These are phyloP conservation scores for Nectriaceae sp. DNA, from an alignment of 2,329 filamentous ascomycete species.

Conservation along the genomic window DNA sequence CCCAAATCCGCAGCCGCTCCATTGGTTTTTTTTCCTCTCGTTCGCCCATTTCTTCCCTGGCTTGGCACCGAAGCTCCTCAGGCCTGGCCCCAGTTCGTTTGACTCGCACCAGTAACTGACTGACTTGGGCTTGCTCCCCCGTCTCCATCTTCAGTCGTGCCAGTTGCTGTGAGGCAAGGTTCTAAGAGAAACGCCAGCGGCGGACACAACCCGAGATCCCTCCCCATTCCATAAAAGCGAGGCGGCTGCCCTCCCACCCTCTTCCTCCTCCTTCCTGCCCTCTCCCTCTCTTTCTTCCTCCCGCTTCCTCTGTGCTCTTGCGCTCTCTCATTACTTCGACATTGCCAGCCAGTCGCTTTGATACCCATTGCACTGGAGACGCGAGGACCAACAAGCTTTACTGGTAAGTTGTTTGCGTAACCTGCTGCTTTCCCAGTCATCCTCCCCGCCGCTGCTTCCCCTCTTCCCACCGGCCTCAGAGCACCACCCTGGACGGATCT, in stretches of 20 bases:
- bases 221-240: conserved; percentile 27
- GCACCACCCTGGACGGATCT: background rate
- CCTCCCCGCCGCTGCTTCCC: conserved; percentile 1
- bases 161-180: too few species aligned
- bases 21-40: conserved; percentile 22
- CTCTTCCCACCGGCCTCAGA: background rate
- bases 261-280: conserved; percentile 14
- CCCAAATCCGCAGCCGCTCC: conserved; percentile 26
- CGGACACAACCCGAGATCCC: conserved; percentile 16
- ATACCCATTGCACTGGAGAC: conserved; percentile 24
- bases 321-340: conserved; percentile 20
- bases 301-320: conserved; percentile 26
- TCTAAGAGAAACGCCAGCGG: conserved; percentile 10
- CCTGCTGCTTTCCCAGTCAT: conserved; percentile 3
- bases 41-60: conserved; percentile 20
- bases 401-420: conserved; percentile 27
- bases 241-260: conserved; percentile 20
- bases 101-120: conserved; percentile 17
- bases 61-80: conserved; percentile 18
- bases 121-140: conserved; percentile 6
- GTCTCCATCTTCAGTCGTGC: conserved; percentile 1
- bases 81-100: conserved; percentile 21
- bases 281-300: conserved; percentile 16
- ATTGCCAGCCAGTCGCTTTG: conserved; percentile 31
- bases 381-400: conserved; percentile 15